A percentile compares a stretch with the other conserved stretches of the same genome.
Conservation (phyloP, 2,329 filamentous ascomycete genomes). For the Domatiomyces catenatus region DNA sequence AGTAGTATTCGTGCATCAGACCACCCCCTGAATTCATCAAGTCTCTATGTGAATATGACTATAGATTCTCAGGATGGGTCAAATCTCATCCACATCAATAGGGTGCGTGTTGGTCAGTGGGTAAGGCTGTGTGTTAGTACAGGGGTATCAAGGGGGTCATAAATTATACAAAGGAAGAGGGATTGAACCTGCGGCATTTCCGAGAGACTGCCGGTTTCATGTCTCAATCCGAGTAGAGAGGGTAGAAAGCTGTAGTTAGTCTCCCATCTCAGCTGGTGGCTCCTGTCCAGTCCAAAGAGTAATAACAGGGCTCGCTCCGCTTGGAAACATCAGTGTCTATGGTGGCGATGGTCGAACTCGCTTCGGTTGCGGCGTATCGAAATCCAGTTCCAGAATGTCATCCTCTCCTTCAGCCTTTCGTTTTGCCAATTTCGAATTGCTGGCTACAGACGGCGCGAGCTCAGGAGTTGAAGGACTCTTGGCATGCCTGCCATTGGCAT, state of each 20-base stretch:
- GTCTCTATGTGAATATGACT: neutral
- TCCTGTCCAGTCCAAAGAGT: neutral
- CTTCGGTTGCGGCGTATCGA: slow-evolving; percentile 15
- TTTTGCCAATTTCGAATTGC: slow-evolving; percentile 9
- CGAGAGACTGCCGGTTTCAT: neutral
- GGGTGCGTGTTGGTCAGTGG: neutral
- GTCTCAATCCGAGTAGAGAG: neutral
- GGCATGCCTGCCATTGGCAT: neutral
- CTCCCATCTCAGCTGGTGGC: neutral
- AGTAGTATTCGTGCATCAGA: neutral
- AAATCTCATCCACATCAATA: neutral
- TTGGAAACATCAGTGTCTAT: neutral
- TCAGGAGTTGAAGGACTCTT: neutral
- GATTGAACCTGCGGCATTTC: neutral
- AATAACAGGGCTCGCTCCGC: neutral
- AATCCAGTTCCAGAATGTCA: slow-evolving; percentile 11
- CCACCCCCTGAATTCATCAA: neutral
- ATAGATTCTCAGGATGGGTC: neutral
- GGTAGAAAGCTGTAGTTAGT: neutral
- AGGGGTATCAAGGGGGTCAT: neutral
- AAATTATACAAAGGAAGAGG: neutral
- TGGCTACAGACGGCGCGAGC: slow-evolving; percentile 8
- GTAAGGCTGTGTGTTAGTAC: neutral
- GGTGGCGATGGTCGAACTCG: slow-evolving; percentile 9
- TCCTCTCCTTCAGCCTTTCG: slow-evolving; percentile 13